Evolutionary conservation across 2,329 filamentous ascomycete genomes (phyloP).

Genomic region (Penicillium hesseltinei): DNA sequence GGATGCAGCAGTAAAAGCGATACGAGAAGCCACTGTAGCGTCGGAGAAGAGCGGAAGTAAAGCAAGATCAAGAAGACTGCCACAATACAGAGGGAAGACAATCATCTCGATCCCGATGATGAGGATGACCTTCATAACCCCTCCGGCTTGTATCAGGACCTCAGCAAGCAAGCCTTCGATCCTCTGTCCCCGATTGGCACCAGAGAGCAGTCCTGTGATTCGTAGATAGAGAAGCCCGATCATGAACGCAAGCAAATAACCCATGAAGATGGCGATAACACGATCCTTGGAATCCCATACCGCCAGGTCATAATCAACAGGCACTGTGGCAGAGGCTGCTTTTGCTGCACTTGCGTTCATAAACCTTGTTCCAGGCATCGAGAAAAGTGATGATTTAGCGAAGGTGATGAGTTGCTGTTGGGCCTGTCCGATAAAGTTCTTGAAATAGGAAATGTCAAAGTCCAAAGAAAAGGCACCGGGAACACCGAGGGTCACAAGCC

Average conservation of each 20-base stretch:
- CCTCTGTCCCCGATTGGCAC: slow-evolving; percentile 53
- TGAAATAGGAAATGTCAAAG: slow-evolving; percentile 18
- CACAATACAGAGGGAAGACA: slow-evolving; percentile 92
- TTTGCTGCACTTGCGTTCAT: slow-evolving; percentile 25
- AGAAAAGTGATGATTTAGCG: slow-evolving; percentile 19
- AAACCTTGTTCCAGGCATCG: slow-evolving; percentile 30
- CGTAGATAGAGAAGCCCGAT: slow-evolving; percentile 77
- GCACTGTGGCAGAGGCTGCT: slow-evolving; percentile 21
- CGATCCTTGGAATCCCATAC: slow-evolving; percentile 69
- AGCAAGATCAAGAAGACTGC: slow-evolving; percentile 82
- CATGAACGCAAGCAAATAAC: slow-evolving; percentile 74
- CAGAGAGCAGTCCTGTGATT: slow-evolving; percentile 67
- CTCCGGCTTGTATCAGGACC: slow-evolving; percentile 84
- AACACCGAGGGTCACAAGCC: slow-evolving; percentile 29
- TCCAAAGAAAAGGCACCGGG: slow-evolving; percentile 24
- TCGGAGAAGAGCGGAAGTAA: slow-evolving; percentile 84
- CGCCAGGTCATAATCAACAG: slow-evolving; percentile 59
- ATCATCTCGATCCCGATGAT: slow-evolving; percentile 99
- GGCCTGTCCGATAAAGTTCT: slow-evolving; percentile 11
- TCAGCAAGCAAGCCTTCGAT: slow-evolving; percentile 75
- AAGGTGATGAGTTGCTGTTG: slow-evolving; percentile 26
- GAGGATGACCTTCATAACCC: slow-evolving; percentile 94
- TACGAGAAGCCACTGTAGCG: slow-evolving; percentile 71
- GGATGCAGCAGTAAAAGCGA: slow-evolving; percentile 73
- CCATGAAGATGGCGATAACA: slow-evolving; percentile 71